Percentiles rank a stretch among this genome's conserved stretches.
Conservation (phyloP, 2,329 filamentous ascomycete species). For the Exophiala dermatitidis region DNA sequence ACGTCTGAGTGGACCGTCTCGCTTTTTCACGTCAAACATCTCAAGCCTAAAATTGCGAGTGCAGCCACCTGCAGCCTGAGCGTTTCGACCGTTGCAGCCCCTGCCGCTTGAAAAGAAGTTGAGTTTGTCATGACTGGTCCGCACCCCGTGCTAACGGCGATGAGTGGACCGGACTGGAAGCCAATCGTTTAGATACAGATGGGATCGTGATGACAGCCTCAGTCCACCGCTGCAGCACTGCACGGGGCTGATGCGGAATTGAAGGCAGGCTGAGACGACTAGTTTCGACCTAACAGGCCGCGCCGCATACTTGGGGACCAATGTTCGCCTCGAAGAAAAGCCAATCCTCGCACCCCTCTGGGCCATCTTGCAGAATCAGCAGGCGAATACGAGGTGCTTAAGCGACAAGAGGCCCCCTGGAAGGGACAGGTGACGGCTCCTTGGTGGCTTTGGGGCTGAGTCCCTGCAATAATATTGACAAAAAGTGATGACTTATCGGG, state of each 20-base stretch:
- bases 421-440: background rate
- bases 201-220: conserved; percentile 14
- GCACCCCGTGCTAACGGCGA: background rate
- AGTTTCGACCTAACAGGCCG: background rate
- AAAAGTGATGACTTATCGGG: too few relatives aligned
- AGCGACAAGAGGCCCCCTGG: background rate
- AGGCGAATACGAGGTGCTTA: conserved; percentile 3
- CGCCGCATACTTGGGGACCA: background rate
- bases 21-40: conserved; percentile 23
- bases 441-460: background rate
- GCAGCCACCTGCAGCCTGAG: conserved; percentile 17
- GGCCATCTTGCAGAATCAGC: background rate
- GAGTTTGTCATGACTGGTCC: background rate
- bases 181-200: conserved; percentile 1
- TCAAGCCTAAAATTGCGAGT: conserved; percentile 20
- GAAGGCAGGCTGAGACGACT: conserved; percentile 12
- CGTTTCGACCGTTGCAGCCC: conserved; percentile 24
- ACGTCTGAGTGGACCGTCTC: conserved; percentile 8
- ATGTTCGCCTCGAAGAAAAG: background rate
- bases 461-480: too few relatives aligned
- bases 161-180: background rate
- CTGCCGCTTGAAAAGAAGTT: background rate
- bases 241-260: background rate
- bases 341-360: background rate
- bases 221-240: conserved; percentile 5